phyloP scores from a whole-genome alignment of 331 rosid genomes.

The Erythrophleum ivorense region DNA sequence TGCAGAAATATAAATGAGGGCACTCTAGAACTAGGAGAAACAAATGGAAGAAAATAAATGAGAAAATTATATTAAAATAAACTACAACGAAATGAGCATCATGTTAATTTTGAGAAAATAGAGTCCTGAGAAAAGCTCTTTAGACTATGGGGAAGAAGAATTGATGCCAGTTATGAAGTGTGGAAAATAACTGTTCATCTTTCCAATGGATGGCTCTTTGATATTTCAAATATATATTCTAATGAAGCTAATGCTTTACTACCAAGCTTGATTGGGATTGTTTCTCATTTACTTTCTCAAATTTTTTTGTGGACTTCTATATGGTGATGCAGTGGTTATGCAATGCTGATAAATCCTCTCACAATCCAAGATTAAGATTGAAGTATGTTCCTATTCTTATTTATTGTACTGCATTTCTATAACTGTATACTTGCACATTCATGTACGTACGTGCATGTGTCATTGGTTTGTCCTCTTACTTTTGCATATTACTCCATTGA shows the following conservation, averaged over 20 bases:
- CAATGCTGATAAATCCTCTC: slow-evolving; percentile 94
- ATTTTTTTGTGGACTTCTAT: slow-evolving; percentile 24
- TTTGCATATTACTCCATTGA: slow-evolving; percentile 2
- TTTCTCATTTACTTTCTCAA: slow-evolving; percentile 18
- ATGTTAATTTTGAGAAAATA: not conserved
- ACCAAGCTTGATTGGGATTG: not conserved
- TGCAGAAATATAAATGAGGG: not conserved
- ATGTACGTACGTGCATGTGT: not conserved
- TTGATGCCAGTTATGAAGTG: not conserved
- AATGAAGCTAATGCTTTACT: slow-evolving; percentile 2
- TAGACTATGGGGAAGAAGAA: not conserved
- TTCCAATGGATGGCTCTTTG: not conserved
- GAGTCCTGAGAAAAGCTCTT: not conserved
- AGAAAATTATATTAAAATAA: slow-evolving; percentile 1
- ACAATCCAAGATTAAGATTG: slow-evolving; percentile 80
- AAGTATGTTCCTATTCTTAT: slow-evolving; percentile 63
- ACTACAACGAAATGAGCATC: not conserved
- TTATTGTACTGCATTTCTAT: not conserved
- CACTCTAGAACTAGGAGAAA: not conserved
- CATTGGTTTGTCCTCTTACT: not conserved
- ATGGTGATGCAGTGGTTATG: slow-evolving; percentile 86
- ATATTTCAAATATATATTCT: not conserved
- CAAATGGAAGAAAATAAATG: not conserved
- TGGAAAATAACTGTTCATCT: not conserved
- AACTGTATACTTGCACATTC: not conserved